Percentiles rank a stretch among this genome's conserved stretches.
These are phyloP conservation scores for Dothistroma pini DNA, from an alignment of 2,329 filamentous ascomycete species.

Conservation along the genomic window DNA sequence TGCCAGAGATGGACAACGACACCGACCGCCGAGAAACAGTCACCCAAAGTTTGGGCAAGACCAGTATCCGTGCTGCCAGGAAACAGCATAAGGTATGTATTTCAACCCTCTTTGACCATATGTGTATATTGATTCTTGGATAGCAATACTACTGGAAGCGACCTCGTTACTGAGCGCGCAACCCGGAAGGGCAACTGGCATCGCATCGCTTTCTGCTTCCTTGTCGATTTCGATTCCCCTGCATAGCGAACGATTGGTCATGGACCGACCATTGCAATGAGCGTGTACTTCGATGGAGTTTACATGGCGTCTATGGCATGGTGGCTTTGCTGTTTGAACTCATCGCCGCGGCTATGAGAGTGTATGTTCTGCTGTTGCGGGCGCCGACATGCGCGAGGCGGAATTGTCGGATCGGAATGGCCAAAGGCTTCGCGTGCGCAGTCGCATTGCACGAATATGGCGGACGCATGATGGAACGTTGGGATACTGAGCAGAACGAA, in stretches of 20 bases:
- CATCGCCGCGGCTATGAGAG: conserved; percentile 1
- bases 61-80: conserved; percentile 80
- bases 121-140: conserved; percentile 8
- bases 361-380: not conserved
- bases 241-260: conserved; percentile 25
- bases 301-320: conserved; percentile 5
- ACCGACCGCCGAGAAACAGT: conserved; percentile 75
- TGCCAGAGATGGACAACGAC: conserved; percentile 81
- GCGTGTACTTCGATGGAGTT: conserved; percentile 10
- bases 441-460: not conserved
- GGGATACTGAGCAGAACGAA: conserved; percentile 2
- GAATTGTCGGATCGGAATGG: not conserved
- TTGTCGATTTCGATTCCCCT: conserved; percentile 23
- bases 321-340: conserved; percentile 4
- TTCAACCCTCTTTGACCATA: conserved; percentile 1
- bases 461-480: conserved; percentile 1
- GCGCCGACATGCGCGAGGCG: not conserved
- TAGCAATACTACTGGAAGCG: conserved; percentile 72
- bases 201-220: conserved; percentile 9
- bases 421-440: not conserved
- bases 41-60: conserved; percentile 80
- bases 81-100: conserved; percentile 91
- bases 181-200: not conserved
- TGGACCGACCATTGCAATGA: conserved; percentile 13
- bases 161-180: conserved; percentile 41